Evolutionary conservation across 768 basidiomycete genomes (phyloP), one percentile per base, ranked within the genome.

Genomic region (Russula lepida): DNA sequence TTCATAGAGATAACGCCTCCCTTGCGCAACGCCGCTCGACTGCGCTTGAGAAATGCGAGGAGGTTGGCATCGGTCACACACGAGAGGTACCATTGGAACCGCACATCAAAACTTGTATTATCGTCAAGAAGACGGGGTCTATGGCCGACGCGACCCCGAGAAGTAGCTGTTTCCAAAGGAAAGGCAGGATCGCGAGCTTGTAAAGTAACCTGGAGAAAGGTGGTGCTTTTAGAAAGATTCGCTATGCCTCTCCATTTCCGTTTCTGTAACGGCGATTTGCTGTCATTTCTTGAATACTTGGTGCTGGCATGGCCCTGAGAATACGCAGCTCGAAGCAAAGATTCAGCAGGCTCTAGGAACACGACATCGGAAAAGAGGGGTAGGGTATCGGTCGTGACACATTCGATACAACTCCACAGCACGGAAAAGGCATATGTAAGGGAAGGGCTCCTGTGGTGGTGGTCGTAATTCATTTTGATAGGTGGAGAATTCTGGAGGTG

Each of bases 81-180:
- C 1, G 92, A 91, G 17, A 98, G 79, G 75, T 95, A 95, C 95
- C 95, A 98, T 71, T 99, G 95, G 68, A 91, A 92, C 95, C 92
- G 94, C 59, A 93, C 81, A 72, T 98, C 95, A 73, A 93, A 98
- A 1, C 81, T 81, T 47, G 77, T 74, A n/a, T 77, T 82, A 33
- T 75, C 74, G 43, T 69, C 68, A 28, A 75, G 76, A 25, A 74
- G 72, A 7, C 69, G 67, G 0, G 79, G 77, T 19, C 73, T 73
- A 69, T 81, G 83, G 4, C 91, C 91, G 6, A 92, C 75, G 15
- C 88, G 83, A 53, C 84, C 88, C 28, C 89, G 70, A 61, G 82
- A 77, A 37, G 72, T 78, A 7, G 69, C 64, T 61, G 79, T 77
- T 4, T 75, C 75, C 39, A 58, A 41, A 6, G 81, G 79, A 12